Evolutionary conservation across 1,284 basidiomycete genomes (phyloP).

Genomic region (Amylostereum areolatum): DNA sequence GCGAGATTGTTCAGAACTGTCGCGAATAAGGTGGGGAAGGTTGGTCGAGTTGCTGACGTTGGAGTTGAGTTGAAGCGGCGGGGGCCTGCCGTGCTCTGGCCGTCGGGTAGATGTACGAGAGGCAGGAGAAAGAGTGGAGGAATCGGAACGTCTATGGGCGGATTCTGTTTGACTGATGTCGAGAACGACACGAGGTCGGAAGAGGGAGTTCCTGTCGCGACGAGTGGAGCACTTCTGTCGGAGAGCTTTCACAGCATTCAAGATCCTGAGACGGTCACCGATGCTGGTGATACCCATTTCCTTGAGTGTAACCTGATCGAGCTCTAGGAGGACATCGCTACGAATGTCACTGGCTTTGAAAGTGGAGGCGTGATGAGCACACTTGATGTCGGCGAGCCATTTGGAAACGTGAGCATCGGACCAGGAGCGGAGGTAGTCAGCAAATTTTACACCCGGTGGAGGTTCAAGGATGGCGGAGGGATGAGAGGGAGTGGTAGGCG

Average conservation of each 20-base stretch:
- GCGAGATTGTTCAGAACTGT: constrained; percentile 53
- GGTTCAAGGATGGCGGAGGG: constrained; percentile 41
- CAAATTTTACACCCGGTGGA: constrained; percentile 50
- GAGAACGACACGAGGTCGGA: constrained; percentile 12
- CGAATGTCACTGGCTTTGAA: constrained; percentile 86
- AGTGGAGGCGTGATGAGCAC: constrained; percentile 57
- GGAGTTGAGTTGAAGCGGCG: constrained; percentile 57
- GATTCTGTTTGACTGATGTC: constrained; percentile 12
- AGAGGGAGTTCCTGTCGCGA: constrained; percentile 9
- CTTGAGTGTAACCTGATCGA: constrained; percentile 80
- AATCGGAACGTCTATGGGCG: constrained; percentile 4
- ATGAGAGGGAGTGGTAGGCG: constrained; percentile 25
- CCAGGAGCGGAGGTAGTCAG: constrained; percentile 65
- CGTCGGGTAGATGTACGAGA: constrained; percentile 26
- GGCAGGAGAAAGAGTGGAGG: neutral
- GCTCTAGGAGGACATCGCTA: constrained; percentile 82
- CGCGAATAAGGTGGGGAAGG: constrained; percentile 62
- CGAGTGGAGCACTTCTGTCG: constrained; percentile 45
- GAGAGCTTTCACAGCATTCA: constrained; percentile 78
- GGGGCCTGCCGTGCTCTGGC: constrained; percentile 52
- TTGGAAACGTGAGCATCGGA: constrained; percentile 60
- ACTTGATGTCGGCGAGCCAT: constrained; percentile 72
- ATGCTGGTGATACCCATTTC: constrained; percentile 87
- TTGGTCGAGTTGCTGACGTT: constrained; percentile 40
- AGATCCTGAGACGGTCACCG: constrained; percentile 83